Evolutionary conservation across 2,329 filamentous ascomycete genomes (phyloP).

Genomic region (Aspergillus pseudoterreus): DNA sequence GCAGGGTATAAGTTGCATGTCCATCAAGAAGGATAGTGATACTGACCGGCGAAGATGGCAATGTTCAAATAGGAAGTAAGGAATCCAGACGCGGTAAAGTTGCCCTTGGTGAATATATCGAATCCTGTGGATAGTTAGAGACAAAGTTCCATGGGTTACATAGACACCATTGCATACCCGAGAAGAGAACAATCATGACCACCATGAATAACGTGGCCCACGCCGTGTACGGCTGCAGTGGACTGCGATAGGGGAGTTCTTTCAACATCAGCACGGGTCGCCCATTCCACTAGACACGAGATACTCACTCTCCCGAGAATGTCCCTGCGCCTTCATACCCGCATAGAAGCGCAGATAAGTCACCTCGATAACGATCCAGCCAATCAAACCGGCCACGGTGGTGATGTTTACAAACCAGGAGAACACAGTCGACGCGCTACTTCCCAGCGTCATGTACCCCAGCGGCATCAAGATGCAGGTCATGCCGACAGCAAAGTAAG

Average conservation of each 20-base stretch:
- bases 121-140: not conserved
- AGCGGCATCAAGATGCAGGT: conserved; percentile 42
- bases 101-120: not conserved
- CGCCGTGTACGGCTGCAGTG: not conserved
- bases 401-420: conserved; percentile 63
- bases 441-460: conserved; percentile 43
- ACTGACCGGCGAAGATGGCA: not conserved
- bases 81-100: not conserved
- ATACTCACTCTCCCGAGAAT: not conserved
- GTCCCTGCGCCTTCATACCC: not conserved
- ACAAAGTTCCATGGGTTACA: too few species aligned
- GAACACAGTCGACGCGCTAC: conserved; percentile 59
- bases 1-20: too few species aligned
- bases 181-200: not conserved
- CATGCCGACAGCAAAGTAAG: conserved; percentile 40
- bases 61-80: not conserved
- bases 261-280: too few species aligned
- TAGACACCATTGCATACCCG: not conserved
- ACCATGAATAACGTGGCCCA: not conserved
- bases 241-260: not conserved
- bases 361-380: conserved; percentile 49
- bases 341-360: not conserved
- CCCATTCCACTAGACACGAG: too few species aligned
- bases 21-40: too few species aligned
- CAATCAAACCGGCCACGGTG: conserved; percentile 60